phyloP scores from a whole-genome alignment of 768 basidiomycete species.

The Suillus alpinus region DNA sequence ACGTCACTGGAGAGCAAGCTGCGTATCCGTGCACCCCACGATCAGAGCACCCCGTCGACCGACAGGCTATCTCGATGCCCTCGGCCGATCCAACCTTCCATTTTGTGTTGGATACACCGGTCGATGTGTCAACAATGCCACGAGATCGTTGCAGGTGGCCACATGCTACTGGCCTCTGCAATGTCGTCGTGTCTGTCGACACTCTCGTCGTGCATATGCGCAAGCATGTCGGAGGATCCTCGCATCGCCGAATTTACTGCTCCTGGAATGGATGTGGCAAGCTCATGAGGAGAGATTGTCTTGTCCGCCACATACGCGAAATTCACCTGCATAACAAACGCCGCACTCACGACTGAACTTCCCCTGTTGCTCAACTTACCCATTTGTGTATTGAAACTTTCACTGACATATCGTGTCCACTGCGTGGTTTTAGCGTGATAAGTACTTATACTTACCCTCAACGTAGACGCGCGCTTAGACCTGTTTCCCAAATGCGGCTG shows the following conservation, averaged over 20 bases:
- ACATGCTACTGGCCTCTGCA: background rate
- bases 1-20: background rate
- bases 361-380: background rate
- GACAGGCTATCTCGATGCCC: background rate
- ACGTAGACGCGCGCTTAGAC: background rate
- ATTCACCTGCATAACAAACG: background rate
- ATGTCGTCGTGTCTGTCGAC: background rate
- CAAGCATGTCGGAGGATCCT: background rate
- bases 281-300: background rate
- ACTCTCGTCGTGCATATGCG: background rate
- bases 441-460: background rate
- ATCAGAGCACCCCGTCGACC: background rate
- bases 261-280: conserved; percentile 1
- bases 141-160: background rate
- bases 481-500: background rate
- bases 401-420: background rate
- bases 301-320: background rate
- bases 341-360: background rate
- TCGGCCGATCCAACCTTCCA: background rate
- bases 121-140: background rate
- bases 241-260: background rate
- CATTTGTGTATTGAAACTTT: background rate
- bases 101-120: background rate
- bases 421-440: background rate
- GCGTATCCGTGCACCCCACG: background rate